These are phyloP conservation scores for Quercus ilex DNA, from an alignment of 306 rosid species.

Conservation along the genomic window DNA sequence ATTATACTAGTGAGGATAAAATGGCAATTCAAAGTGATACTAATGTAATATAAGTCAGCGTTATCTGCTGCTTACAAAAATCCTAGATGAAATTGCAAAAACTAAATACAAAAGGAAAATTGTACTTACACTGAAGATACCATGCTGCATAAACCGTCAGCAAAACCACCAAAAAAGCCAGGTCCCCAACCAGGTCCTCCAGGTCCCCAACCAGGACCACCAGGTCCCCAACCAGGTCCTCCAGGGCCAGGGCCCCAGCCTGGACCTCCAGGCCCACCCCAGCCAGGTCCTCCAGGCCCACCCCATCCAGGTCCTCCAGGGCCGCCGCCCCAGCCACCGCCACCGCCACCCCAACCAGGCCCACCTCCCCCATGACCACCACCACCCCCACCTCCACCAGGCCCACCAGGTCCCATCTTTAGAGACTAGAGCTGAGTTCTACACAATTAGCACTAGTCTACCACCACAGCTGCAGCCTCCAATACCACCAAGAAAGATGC, in stretches of 20 bases:
- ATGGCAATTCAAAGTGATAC: no score
- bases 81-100: background rate
- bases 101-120: background rate
- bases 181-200: conserved; percentile 27
- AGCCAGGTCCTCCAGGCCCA: conserved; percentile 33
- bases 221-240: conserved; percentile 10
- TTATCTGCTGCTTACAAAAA: background rate
- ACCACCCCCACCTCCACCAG: conserved; percentile 9
- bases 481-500: background rate
- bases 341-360: conserved; percentile 2
- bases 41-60: no score
- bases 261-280: conserved; percentile 26
- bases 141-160: conserved; percentile 47
- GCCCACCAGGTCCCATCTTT: conserved; percentile 54
- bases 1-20: no score
- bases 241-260: conserved; percentile 23
- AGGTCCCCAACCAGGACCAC: conserved; percentile 31
- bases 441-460: background rate
- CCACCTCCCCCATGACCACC: background rate
- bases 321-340: background rate
- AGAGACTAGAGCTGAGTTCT: background rate
- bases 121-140: conserved; percentile 56
- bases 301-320: conserved; percentile 5
- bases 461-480: background rate
- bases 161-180: conserved; percentile 61